Conservation (phyloP, 208 protist species). For the Trypanosomatidae sp. region DNA sequence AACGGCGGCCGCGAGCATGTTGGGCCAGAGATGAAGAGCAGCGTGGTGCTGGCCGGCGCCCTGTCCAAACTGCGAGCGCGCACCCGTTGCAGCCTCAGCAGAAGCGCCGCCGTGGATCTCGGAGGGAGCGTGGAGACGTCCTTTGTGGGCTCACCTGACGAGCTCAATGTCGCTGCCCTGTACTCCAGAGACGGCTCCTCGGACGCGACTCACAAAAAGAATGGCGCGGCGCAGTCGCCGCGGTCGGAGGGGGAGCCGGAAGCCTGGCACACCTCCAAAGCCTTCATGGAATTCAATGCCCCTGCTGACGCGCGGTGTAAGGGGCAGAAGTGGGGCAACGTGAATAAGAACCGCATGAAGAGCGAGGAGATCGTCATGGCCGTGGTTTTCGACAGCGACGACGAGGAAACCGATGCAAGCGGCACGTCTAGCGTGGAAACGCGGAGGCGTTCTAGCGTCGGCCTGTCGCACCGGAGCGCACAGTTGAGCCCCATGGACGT, state of each 20-base stretch:
- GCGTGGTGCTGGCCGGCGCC: conserved; percentile 31
- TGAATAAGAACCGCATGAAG: conserved; percentile 31
- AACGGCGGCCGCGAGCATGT: conserved; percentile 52
- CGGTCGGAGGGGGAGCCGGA: not conserved
- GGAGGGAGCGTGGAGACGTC: not conserved
- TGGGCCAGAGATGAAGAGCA: conserved; percentile 33
- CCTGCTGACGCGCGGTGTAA: not conserved
- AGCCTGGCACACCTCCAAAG: conserved; percentile 21
- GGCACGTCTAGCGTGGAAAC: not conserved
- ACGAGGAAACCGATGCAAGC: conserved; percentile 7
- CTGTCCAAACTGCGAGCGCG: conserved; percentile 33
- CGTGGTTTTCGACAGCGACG: conserved; percentile 22
- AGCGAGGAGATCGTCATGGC: conserved; percentile 22
- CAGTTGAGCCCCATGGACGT: not conserved
- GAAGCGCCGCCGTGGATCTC: conserved; percentile 3
- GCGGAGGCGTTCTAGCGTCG: not conserved
- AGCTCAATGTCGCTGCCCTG: not conserved
- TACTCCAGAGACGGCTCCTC: not conserved
- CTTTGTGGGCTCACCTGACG: not conserved
- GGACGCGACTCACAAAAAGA: not conserved
- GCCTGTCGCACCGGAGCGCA: not conserved
- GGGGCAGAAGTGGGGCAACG: conserved; percentile 1
- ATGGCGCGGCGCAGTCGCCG: not conserved
- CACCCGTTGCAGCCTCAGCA: not conserved
- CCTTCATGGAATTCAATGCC: conserved; percentile 11